Conservation (phyloP, 306 rosid species). For the Fragaria iinumae region DNA sequence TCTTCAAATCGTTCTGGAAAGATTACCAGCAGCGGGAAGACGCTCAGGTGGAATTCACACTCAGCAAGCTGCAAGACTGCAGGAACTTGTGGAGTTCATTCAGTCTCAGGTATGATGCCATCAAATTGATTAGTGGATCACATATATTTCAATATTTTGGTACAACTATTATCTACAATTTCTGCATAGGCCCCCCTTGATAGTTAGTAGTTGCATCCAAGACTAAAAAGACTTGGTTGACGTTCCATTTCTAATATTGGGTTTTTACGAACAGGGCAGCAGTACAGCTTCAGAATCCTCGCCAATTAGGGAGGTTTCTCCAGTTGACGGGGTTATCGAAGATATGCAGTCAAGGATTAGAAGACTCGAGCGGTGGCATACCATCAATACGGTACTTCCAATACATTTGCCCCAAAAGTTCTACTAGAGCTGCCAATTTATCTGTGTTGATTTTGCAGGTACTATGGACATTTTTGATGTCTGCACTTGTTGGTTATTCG, state of each 20-base stretch:
- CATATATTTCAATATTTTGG: not conserved
- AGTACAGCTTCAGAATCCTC: slow-evolving; percentile 84
- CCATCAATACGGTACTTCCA: slow-evolving; percentile 75
- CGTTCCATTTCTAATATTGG: slow-evolving; percentile 20
- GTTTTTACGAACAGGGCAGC: slow-evolving; percentile 55
- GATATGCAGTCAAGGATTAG: slow-evolving; percentile 93
- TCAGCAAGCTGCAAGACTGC: slow-evolving; percentile 87
- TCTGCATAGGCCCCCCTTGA: not conserved
- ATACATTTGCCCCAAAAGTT: not conserved
- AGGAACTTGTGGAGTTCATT: slow-evolving; percentile 87
- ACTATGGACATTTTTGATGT: slow-evolving; percentile 92
- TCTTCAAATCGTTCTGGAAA: slow-evolving; percentile 88
- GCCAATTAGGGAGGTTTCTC: slow-evolving; percentile 59
- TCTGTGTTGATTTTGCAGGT: slow-evolving; percentile 45
- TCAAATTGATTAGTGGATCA: not conserved
- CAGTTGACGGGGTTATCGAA: slow-evolving; percentile 70
- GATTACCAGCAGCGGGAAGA: slow-evolving; percentile 65
- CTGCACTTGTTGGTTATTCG: slow-evolving; percentile 93
- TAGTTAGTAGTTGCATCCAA: not conserved
- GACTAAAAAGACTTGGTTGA: not conserved
- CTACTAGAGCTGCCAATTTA: not conserved
- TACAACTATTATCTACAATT: not conserved
- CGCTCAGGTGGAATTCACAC: slow-evolving; percentile 69
- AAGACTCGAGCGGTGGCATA: slow-evolving; percentile 94
- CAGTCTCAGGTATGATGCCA: slow-evolving; percentile 75